Evolutionary conservation across 2,329 filamentous ascomycete genomes (phyloP), one percentile per base, ranked within the genome.

Genomic region (Calycina marina): DNA sequence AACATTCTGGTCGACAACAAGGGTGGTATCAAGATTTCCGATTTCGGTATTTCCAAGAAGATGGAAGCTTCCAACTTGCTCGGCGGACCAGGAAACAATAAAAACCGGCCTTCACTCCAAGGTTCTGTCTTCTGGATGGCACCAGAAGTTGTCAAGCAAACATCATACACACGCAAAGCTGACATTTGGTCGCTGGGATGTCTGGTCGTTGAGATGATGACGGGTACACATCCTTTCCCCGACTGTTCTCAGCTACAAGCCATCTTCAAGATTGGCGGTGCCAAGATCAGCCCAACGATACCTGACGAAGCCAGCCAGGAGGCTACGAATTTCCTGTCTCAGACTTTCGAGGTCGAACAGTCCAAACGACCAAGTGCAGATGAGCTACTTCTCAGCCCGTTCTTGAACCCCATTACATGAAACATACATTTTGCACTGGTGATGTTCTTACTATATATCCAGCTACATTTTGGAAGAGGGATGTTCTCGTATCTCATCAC

Each of bases 101-200:
- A 73, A 54, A 66, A 79, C 49, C 64, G 74, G 4, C 73, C 75
- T 3, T 96, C 88, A 2, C 70, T 98, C 3, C 90, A 98, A 56
- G 90, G 90, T 10, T 94, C 85, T 15, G 90, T 98, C 32, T 98
- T 94, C 61, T 98, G 90, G 90, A 98, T 98, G 90, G 90, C 90
- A 1, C 90, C 90, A 6, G 90, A 98, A 61, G 90, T 98, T 13
- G 90, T 98, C 40, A 90, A 90, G 50, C 90, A 96, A 59, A 96
- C 88, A 3, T 86, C 85, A 4, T 94, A 98, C 60, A 96, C 88
- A 4, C 84, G 88, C 59, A 96, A 96, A 61, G 90, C 90, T 10
- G 90, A 98, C 51, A 98, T 98, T 47, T 98, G 90, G 90, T 93
- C 84, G 28, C 70, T 98, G 14, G 90, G 90, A 18, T 98, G 90